Base-by-base conservation (phyloP, 176 grass and related monocot species). In the Saccharum officinarum region DNA sequence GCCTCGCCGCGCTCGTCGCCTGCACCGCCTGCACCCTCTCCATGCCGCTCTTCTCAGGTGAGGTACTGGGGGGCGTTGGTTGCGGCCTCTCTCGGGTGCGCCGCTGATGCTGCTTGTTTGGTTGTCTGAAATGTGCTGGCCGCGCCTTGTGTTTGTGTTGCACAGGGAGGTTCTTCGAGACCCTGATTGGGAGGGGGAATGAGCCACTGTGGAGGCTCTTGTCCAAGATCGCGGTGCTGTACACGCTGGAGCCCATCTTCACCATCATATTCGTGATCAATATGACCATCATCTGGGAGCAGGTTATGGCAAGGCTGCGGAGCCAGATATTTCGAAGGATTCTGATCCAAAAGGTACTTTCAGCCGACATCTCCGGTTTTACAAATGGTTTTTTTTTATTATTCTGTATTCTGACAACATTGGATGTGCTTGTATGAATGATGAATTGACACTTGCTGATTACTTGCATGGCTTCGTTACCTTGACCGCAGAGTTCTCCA, bases 161-260 rank as follows among this genome's bases (percentile, higher is more conserved):
- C 92, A 97, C 92, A 97, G 95, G 95, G 78, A 88, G 89, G 65
- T 98, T 98, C 83, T 98, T 98, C 83, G 93, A 98, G 81, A 95
- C 92, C 40, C 88, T 98, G 30, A 91, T 95, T 50, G 93, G 93
- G 52, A 95, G 78, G 85, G 84, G 86, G 34, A 86, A 88, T 47
- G 93, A 95, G 14, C 76, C 93, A 8, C 47, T 98, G 30, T 83
- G 80, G 89, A 92, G 70, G 45, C 91, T 98, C 45, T 62, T 98
- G n/a, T 93, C 93, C 30, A 93, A 98, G 72, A 93, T 98, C 15
- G 85, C 89, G 44, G 80, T 85, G 45, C 79, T 98, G 8, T 95
- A 98, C 78, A 81, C 84, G 8, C 72, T 98, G 64, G 95, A 98
- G 82, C 95, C 95, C 30, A 78, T 98, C 70, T 98, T 95, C 65